Evolutionary conservation across 1,284 basidiomycete genomes (phyloP), one percentile per base, ranked within the genome.

Genomic region (Trametes pubescens): DNA sequence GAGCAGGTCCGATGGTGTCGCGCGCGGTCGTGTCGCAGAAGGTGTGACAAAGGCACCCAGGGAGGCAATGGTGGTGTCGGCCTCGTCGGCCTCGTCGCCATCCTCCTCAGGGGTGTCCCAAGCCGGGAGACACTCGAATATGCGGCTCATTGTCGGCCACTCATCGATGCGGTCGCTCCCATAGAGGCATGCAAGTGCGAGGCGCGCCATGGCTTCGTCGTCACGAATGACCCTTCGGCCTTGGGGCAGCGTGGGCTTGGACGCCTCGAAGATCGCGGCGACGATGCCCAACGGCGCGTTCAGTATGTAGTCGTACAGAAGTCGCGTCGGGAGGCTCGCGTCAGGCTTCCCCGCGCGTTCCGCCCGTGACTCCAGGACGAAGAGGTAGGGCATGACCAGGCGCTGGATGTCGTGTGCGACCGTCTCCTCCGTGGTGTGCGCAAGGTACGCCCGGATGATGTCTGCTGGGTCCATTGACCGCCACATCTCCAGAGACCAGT

Each of bases 61-160:
- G 11, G 93, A 94, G 7, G 85, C 77, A 51, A 96, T 82, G 0
- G 93, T 96, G 14, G 90, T 91, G 60, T 94, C 89, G 14, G 87
- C 88, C 57, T 88, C 88, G 66, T 93, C 93, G 47, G 83, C 84
- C 60, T 92, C 86, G 55, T 86, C 84, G 43, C 84, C 83, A 57
- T 86, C 84, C 13, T 83, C 82, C 26, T 78, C 75, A 1, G 82
- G 74, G 34, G 89, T 82, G 64, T 91, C 88, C 94, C 94, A 98
- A 9, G 91, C 95, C 0, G 96, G 96, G 48, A 98, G 81, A 74
- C 95, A 98, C 75, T 98, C 96, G 75, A 98, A 98, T 61, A 98
- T 93, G 38, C 83, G 81, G 68, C 90, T 93, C 95, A 97, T 97
- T 1, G 83, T 89, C 0, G 86, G 73, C 94, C 93, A 97, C 67